Base-by-base conservation (phyloP, 1,139 yeast species). In the Tardiomyces blankii region DNA sequence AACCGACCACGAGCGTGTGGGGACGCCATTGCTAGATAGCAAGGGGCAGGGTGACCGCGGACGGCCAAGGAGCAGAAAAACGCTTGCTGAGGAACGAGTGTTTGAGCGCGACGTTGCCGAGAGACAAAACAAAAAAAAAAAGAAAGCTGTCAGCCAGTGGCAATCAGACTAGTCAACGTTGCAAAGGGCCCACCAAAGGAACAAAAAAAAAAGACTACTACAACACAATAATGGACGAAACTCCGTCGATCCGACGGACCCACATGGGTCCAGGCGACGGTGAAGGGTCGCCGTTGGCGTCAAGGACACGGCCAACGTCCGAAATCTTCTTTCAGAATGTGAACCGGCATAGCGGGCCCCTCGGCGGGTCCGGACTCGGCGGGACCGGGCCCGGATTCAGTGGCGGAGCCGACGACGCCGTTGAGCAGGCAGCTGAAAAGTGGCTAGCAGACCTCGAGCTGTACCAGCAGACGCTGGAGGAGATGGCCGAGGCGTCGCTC, bases 401-500 rank as follows among this genome's bases (percentile, higher is more conserved):
- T 13, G 43, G 6, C 27, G 40, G 39, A n/a, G 42, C 42, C 14
- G 52, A 48, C 13, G 56, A 48, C 35, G 51, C 48, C 45, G 47
- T 49, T 46, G 60, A 56, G 43, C 51, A 52, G 27, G 62, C 58
- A 4, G 35, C 35, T 11, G 4, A 61, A 39, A 61, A 65, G 63
- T 54, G 63, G 44, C 35, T 30, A 3, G 64, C 63, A 5, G 67
- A 63, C 48, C 51, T 63, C 41, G 63, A 61, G 45, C 51, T 60
- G 41, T 63, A 62, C 48, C 63, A 63, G 47, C 47, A 49, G 14
- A 60, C 65, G 14, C 49, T 63, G 47, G 66, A 63, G 40, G 63
- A 63, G 44, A 63, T 64, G 65, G 64, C 68, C 12, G 54, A 64
- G 13, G 66, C 61, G 19, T 50, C 60, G 19, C 49, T 61, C 44